Base-by-base conservation (phyloP, 2,329 filamentous ascomycete genomes). In the Cadophora gregata region DNA sequence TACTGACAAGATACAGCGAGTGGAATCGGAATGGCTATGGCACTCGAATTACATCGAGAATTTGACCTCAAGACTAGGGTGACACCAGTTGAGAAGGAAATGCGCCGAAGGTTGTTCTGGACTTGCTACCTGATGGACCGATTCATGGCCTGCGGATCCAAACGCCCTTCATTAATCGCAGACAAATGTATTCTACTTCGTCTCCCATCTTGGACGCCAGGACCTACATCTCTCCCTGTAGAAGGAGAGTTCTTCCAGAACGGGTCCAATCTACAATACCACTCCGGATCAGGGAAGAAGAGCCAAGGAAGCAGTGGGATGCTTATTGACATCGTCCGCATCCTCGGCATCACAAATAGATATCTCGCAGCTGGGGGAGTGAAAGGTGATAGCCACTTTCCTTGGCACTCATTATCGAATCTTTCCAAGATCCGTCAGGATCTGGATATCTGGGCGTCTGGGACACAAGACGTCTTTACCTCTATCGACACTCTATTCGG, bases 351-450 rank as follows among this genome's bases (percentile, higher is more conserved):
- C 67, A 95, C 93, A 1, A 96, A 94, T 74, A 86, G 89, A 67
- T 97, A 97, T 77, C 84, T 96, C 59, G 92, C 93, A 9, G 90
- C 91, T 1, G 93, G 93, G 7, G 93, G 93, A 38, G 92, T 96
- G 64, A 96, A 95, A 79, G 92, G 92, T 33, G 93, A 96, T 75
- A 93, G 92, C 0, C 93, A 96, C 77, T 96, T 96, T 71, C 93
- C 93, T 10, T 97, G 93, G 93, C 93, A 96, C 76, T 89, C 92
- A 1, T 84, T 94, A 24, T 96, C 93, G 6, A 94, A 91, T 68
- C 82, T 96, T 1, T 96, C 93, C 62, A 93, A 93, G 75, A 96
- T 97, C 70, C 86, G 92, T 33, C 91, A 94, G 70, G 92, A 96
- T 74, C 82, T 97, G 27, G 92, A 96, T 75, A 86, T 92, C 36